A percentile compares a stretch with the other conserved stretches of the same genome.
These are phyloP conservation scores for Limnanthes douglasii DNA, from an alignment of 345 rosid species.

Conservation along the genomic window DNA sequence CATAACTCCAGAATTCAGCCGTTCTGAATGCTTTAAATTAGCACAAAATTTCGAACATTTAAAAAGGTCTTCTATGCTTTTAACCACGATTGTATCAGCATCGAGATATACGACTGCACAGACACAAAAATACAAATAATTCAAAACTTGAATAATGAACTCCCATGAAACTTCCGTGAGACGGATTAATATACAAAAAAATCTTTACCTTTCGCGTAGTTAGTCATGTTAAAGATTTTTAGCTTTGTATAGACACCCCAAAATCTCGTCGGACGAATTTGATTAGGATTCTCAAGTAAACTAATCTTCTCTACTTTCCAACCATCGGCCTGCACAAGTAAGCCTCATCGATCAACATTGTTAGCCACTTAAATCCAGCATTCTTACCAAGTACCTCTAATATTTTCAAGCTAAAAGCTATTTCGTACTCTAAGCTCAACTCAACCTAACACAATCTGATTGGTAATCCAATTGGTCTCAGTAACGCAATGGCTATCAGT, in stretches of 20 bases:
- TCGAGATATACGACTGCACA: constrained; percentile 81
- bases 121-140: not conserved
- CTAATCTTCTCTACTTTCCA: constrained; percentile 90
- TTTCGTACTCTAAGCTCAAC: no score
- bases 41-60: constrained; percentile 80
- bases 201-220: constrained; percentile 62
- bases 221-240: constrained; percentile 83
- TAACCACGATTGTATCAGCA: constrained; percentile 93
- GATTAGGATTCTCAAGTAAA: constrained; percentile 79
- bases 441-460: no score
- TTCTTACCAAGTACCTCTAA: no score
- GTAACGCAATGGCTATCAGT: no score
- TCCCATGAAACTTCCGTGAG: not conserved
- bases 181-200: not conserved
- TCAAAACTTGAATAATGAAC: not conserved
- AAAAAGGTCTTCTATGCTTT: constrained; percentile 78
- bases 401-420: no score
- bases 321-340: constrained; percentile 67
- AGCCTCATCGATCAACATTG: no score
- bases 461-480: no score
- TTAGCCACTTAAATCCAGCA: no score
- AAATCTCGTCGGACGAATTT: constrained; percentile 69
- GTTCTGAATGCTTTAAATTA: constrained; percentile 89
- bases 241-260: constrained; percentile 99
- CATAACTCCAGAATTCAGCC: constrained; percentile 94